Evolutionary conservation across 768 basidiomycete genomes (phyloP).

Genomic region (Tulasnella sp.): DNA sequence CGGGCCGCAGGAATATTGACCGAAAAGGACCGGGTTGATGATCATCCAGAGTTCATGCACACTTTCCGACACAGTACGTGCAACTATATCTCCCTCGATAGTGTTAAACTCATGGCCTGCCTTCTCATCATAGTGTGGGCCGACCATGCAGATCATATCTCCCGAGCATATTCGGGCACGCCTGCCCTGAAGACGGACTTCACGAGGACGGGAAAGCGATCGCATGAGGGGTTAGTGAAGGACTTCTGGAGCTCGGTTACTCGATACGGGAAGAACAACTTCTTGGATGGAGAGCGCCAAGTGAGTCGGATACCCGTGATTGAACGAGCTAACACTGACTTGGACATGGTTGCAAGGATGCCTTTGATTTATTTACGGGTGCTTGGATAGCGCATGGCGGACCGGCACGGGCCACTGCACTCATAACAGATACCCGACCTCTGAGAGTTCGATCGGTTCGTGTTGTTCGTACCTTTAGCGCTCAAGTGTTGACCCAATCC

Average conservation of each 20-base stretch:
- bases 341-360: constrained; percentile 48
- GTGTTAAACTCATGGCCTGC: not conserved
- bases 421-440: constrained; percentile 72
- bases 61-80: constrained; percentile 80
- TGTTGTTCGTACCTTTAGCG: constrained; percentile 24
- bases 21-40: constrained; percentile 61
- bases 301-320: constrained; percentile 30
- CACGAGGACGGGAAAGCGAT: constrained; percentile 85
- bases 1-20: constrained; percentile 59
- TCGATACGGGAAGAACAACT: constrained; percentile 92
- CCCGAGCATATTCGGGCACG: constrained; percentile 86
- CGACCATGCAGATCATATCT: constrained; percentile 86
- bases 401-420: constrained; percentile 52
- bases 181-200: constrained; percentile 96
- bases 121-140: constrained; percentile 67
- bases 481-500: not conserved
- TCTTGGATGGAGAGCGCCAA: constrained; percentile 89
- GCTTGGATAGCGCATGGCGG: constrained; percentile 76
- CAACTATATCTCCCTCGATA: not conserved
- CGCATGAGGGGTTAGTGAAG: constrained; percentile 63
- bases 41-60: constrained; percentile 64
- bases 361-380: constrained; percentile 89
- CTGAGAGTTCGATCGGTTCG: constrained; percentile 71
- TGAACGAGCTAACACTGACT: not conserved
- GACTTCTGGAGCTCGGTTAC: constrained; percentile 76